phyloP scores from a whole-genome alignment of 495 filamentous ascomycete genomes.

The Friedmanniomyces simplex region DNA sequence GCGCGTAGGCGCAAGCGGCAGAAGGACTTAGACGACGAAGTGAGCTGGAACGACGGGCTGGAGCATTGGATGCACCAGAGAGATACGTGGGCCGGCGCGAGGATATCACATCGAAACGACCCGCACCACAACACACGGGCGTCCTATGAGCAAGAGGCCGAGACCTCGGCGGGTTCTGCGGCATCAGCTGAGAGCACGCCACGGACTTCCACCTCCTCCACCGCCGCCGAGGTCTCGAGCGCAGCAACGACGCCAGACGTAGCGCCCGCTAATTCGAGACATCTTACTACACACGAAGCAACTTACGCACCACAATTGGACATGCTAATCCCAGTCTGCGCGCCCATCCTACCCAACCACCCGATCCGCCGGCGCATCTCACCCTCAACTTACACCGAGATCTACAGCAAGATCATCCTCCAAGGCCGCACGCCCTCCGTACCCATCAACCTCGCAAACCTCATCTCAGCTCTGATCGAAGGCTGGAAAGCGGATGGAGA shows the following conservation, averaged over 20 bases:
- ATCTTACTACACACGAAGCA: slow-evolving; percentile 44
- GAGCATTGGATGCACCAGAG: slow-evolving; percentile 62
- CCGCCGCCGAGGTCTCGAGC: not conserved
- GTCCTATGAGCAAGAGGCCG: not conserved
- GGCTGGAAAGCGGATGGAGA: slow-evolving; percentile 93
- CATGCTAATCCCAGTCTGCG: slow-evolving; percentile 33
- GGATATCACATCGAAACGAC: not conserved
- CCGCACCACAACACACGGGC: not conserved
- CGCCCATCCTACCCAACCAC: slow-evolving; percentile 56
- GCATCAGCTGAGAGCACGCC: slow-evolving; percentile 5
- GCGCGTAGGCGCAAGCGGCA: slow-evolving; percentile 50
- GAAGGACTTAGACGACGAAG: slow-evolving; percentile 56
- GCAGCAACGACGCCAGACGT: slow-evolving; percentile 10
- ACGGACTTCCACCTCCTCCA: slow-evolving; percentile 12
- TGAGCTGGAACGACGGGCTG: slow-evolving; percentile 74
- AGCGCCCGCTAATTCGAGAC: slow-evolving; percentile 1
- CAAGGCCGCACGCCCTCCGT: slow-evolving; percentile 67
- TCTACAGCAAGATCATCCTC: slow-evolving; percentile 79
- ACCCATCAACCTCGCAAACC: slow-evolving; percentile 74
- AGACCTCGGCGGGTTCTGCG: not conserved
- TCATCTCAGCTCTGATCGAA: slow-evolving; percentile 70
- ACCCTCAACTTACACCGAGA: slow-evolving; percentile 60
- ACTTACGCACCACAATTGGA: slow-evolving; percentile 7
- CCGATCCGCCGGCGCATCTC: slow-evolving; percentile 65
- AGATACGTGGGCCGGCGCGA: slow-evolving; percentile 80